These are phyloP conservation scores for Bonia amplexicaulis DNA, from an alignment of 176 grass and related monocot genomes.

Conservation along the genomic window DNA sequence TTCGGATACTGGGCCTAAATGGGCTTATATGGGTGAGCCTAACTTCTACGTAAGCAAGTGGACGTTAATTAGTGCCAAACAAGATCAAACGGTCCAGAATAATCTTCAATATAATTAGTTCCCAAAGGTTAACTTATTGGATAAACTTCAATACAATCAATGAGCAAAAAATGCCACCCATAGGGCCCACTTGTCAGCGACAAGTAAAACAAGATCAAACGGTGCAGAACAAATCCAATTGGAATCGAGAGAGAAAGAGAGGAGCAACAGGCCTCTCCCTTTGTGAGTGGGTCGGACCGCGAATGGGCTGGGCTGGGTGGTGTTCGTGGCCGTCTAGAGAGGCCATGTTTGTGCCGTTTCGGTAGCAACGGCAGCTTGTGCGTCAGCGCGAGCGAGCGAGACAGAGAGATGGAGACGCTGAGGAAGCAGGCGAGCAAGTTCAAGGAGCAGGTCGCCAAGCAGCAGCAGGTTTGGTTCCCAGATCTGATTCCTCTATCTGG, in stretches of 20 bases:
- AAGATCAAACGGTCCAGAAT: no score
- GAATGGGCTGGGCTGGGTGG: background rate
- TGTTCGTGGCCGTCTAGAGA: background rate
- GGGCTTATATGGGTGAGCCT: background rate
- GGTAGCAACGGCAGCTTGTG: background rate
- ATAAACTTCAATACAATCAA: no score
- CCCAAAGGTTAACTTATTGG: no score
- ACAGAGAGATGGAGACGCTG: constrained; percentile 61
- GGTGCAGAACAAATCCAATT: background rate
- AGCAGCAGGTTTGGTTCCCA: constrained; percentile 67
- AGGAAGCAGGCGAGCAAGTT: constrained; percentile 90
- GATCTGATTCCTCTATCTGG: background rate
- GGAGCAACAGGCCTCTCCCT: background rate
- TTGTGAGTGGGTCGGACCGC: background rate
- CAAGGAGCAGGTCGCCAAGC: constrained; percentile 94
- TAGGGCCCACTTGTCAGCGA: background rate
- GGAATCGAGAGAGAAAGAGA: no score
- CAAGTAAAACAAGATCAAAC: background rate
- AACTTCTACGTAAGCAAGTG: background rate
- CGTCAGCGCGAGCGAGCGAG: background rate
- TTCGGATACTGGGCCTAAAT: background rate
- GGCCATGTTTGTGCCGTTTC: background rate
- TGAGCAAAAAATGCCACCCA: no score
- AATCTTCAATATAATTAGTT: no score
- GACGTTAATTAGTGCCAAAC: no score